phyloP scores from a whole-genome alignment of 2,329 filamentous ascomycete genomes.

The Fusarium albidum region DNA sequence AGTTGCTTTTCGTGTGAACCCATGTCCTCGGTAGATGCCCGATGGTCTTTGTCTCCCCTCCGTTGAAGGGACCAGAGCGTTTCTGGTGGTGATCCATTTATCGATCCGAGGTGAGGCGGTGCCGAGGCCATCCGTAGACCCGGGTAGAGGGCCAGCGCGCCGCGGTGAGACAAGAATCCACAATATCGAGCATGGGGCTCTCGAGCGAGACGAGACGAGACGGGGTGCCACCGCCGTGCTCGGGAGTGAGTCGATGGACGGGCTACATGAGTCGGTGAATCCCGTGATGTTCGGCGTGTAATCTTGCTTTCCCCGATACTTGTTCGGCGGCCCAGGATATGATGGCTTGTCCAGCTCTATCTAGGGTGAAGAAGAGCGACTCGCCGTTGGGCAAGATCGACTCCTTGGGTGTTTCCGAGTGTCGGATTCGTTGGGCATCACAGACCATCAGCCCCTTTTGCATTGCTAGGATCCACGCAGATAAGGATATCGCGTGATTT shows the following conservation, averaged over 20 bases:
- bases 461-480: not conserved
- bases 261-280: conserved; percentile 15
- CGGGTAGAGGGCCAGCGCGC: not conserved
- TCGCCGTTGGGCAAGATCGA: not conserved
- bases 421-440: not conserved
- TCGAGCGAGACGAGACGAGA: not conserved
- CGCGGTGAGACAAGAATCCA: conserved; percentile 12
- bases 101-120: conserved; percentile 2
- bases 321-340: not conserved
- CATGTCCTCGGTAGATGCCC: conserved; percentile 9
- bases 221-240: conserved; percentile 8
- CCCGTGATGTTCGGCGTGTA: conserved; percentile 12
- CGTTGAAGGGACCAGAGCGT: not conserved
- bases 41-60: conserved; percentile 5
- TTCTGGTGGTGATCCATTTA: not conserved
- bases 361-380: not conserved
- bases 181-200: conserved; percentile 1
- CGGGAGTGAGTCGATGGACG: conserved; percentile 7
- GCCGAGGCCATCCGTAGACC: conserved; percentile 1
- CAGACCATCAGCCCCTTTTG: not conserved
- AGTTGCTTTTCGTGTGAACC: conserved; percentile 1
- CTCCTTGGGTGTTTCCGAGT: not conserved
- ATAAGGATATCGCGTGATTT: conserved; percentile 14
- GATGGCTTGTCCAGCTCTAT: conserved; percentile 7
- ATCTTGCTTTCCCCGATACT: not conserved